These are phyloP conservation scores for Reutealis trisperma DNA, from an alignment of 345 rosid genomes.

Conservation along the genomic window DNA sequence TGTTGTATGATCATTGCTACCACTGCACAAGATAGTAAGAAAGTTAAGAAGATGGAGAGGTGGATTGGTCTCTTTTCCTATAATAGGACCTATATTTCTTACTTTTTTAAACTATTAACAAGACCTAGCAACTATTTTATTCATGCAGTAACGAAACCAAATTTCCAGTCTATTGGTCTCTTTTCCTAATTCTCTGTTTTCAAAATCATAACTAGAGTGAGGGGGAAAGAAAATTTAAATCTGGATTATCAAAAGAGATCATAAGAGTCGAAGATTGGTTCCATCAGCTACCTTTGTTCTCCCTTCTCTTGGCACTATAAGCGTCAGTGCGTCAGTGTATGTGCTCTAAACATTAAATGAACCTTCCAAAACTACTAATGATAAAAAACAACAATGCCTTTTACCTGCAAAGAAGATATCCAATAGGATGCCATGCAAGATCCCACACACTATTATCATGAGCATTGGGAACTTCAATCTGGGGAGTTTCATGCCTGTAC, in stretches of 20 bases:
- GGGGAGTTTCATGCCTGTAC: conserved; percentile 92
- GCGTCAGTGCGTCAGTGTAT: background rate
- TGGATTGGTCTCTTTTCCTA: too few relatives aligned
- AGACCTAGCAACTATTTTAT: background rate
- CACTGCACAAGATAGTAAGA: conserved; percentile 60
- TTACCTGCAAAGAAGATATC: conserved; percentile 98
- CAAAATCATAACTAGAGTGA: background rate
- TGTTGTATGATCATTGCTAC: conserved; percentile 93
- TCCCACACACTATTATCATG: conserved; percentile 98
- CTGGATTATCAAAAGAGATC: background rate
- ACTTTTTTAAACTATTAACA: background rate
- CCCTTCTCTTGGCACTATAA: background rate
- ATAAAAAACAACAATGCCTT: conserved; percentile 3
- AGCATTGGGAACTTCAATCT: conserved; percentile 76
- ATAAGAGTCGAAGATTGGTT: background rate
- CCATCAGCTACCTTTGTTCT: background rate
- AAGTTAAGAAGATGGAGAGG: conserved; percentile 16
- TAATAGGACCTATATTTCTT: too few relatives aligned
- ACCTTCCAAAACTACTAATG: background rate
- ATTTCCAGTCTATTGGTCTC: background rate
- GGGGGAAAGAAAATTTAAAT: background rate
- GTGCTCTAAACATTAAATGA: background rate
- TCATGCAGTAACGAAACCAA: background rate
- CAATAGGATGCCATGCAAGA: conserved; percentile 98
- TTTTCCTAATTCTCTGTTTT: background rate